These are phyloP conservation scores for Ruellia speciosa DNA, from an alignment of 305 asterid species.

Conservation along the genomic window DNA sequence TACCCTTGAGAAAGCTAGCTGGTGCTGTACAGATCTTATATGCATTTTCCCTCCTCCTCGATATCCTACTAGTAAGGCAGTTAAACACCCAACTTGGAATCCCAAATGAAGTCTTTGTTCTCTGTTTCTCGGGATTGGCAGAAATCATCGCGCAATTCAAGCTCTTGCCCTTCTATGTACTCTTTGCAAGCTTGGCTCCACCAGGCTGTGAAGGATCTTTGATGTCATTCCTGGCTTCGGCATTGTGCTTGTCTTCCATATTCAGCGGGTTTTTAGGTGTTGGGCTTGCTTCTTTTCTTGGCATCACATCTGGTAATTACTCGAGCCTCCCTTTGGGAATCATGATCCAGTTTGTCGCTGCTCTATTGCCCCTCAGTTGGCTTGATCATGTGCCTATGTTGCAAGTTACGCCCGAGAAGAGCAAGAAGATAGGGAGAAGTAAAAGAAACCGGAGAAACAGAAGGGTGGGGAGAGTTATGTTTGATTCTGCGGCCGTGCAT, in stretches of 20 bases:
- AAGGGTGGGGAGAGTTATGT: conserved; percentile 46
- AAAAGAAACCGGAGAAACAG: conserved; percentile 36
- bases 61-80: conserved; percentile 59
- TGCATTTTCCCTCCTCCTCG: conserved; percentile 67
- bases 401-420: conserved; percentile 35
- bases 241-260: conserved; percentile 58
- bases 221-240: conserved; percentile 66
- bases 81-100: conserved; percentile 49
- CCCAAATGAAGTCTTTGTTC: conserved; percentile 55
- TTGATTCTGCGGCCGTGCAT: conserved; percentile 28
- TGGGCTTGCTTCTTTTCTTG: conserved; percentile 60
- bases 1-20: conserved; percentile 51
- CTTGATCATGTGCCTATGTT: conserved; percentile 37
- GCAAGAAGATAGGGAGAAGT: conserved; percentile 17
- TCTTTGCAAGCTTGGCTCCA: conserved; percentile 67
- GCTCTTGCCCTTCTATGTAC: conserved; percentile 64
- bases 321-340: conserved; percentile 60
- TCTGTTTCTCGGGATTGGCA: conserved; percentile 70
- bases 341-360: conserved; percentile 53
- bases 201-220: conserved; percentile 77
- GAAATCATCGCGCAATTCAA: conserved; percentile 77
- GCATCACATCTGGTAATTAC: conserved; percentile 52
- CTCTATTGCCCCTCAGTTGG: conserved; percentile 60
- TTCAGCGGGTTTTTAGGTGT: conserved; percentile 67
- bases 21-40: conserved; percentile 38